Evolutionary conservation across 176 grass and related monocot genomes (phyloP).

Genomic region (Cenchrus purpureus): DNA sequence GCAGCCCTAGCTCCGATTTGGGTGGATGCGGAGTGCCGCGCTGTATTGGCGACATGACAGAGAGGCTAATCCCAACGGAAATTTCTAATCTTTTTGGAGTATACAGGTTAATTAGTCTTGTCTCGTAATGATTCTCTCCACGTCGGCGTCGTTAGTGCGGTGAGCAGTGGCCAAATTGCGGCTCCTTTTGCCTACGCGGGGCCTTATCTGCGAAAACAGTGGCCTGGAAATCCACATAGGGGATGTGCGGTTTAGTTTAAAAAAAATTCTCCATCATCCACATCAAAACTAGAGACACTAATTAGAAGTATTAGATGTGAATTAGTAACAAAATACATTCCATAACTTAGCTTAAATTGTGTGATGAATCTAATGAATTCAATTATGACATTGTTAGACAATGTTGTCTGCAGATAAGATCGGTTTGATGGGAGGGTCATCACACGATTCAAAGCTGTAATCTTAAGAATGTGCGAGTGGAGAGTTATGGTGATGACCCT

Average conservation of each 20-base stretch:
- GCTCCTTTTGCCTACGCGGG: neutral
- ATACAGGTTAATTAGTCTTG: neutral
- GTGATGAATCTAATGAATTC: too few species aligned
- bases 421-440: too few species aligned
- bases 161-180: neutral
- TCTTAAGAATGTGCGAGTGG: too few species aligned
- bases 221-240: neutral
- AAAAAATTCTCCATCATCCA: too few species aligned
- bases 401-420: too few species aligned
- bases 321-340: too few species aligned
- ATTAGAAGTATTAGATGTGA: too few species aligned
- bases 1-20: conserved; percentile 18
- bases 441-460: too few species aligned
- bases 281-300: too few species aligned
- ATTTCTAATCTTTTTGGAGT: neutral
- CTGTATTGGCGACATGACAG: conserved; percentile 28
- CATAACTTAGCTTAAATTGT: too few species aligned
- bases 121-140: neutral
- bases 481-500: too few species aligned
- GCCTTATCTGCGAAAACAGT: neutral
- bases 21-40: conserved; percentile 30
- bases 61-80: conserved; percentile 20
- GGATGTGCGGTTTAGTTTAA: neutral
- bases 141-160: neutral
- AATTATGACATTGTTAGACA: too few species aligned